Evolutionary conservation across 2,329 filamentous ascomycete genomes (phyloP), one percentile per base, ranked within the genome.

Genomic region (Apiospora malaysiana): DNA sequence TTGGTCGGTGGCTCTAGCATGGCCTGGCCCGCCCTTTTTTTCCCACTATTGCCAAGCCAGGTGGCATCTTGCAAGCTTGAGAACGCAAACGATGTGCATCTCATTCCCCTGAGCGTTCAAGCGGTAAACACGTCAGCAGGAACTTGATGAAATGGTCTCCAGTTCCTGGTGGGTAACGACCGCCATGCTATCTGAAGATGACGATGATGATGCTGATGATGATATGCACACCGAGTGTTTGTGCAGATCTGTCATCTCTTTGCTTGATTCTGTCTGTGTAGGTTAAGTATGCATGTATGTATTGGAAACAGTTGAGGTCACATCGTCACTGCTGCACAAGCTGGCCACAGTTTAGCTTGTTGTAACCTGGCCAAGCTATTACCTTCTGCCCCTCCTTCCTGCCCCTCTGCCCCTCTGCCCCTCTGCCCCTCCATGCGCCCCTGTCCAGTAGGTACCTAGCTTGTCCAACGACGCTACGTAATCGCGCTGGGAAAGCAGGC

Each of bases 91-190:
- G 32, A 32, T 32, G 32, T 32, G 32, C 32, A 32, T 32, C 32
- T 32, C 32, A 32, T 32, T 32, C 32, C 32, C 32, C 32, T 32
- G 32, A 25, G 25, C 51, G 18, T 27, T 37, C 18, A 37, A 37
- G 27, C 51, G 51, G 51, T n/a, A 63, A 63, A 63, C 56, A 63
- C 56, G 56, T 63, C 56, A 63, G 56, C 56, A 63, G 18, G 56
- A 63, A 32, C 32, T 63, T 40, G 27, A 37, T 21, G 51, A 27
- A 16, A 4, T 59, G 6, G 51, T 59, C 51, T 59, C 51, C 51
- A 59, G 27, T 37, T 37, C 16, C 8, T 25, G 27, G 51, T 59
- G 51, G 51, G 32, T 37, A 59, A 9, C 6, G 2, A 7, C 45
- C 18, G 47, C n/a, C 12, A 51, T 51, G 12, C 32, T 25, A 32